Base-by-base conservation (phyloP, 805 yeast species). In the Pichia nakasei region DNA sequence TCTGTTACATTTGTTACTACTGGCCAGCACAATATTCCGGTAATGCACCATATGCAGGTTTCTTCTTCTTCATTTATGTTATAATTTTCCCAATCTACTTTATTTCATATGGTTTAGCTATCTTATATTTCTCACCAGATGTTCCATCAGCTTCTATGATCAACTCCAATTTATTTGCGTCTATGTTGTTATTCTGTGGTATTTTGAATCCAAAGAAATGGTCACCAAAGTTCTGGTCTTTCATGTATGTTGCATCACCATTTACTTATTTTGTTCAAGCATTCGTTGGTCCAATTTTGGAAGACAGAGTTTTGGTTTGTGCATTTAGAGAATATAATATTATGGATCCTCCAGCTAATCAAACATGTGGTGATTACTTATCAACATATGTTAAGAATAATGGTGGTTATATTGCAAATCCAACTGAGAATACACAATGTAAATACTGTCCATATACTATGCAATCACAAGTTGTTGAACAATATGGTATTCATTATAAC, bases 181-280 rank as follows among this genome's bases (percentile, higher is more conserved):
- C 82, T 56, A 62, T 75, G 61, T 70, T 81, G 47, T 66, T 78
- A 33, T 82, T 83, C 67, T 70, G 83, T 60, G 85, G 87, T 65
- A 79, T 81, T 42, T 64, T 79, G 50, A 83, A 78, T 53, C 82
- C 84, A 26, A 60, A 59, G 22, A 41, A 53, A 13, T 66, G 68
- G 47, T 74, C 84, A 74, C 89, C 93, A 27, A 78, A 82, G 5
- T 85, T 85, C 69, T 84, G 93, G 93, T 76, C 75, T 39, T 85
- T 81, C 63, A 81, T 85, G 87, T 79, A 82, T 68, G 74, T 79
- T 48, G 73, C 68, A 34, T 79, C 84, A 26, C 91, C 82, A 22
- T 75, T 73, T 64, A 82, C 86, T 1, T 85, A 84, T 56, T 76
- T 81, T 59, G 68, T 84, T 43, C 78, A 77, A 54, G 73, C 76